A percentile compares a stretch with the other conserved stretches of the same genome.
phyloP scores from a whole-genome alignment of 345 rosid genomes.

The Crucihimalaya himalaica region DNA sequence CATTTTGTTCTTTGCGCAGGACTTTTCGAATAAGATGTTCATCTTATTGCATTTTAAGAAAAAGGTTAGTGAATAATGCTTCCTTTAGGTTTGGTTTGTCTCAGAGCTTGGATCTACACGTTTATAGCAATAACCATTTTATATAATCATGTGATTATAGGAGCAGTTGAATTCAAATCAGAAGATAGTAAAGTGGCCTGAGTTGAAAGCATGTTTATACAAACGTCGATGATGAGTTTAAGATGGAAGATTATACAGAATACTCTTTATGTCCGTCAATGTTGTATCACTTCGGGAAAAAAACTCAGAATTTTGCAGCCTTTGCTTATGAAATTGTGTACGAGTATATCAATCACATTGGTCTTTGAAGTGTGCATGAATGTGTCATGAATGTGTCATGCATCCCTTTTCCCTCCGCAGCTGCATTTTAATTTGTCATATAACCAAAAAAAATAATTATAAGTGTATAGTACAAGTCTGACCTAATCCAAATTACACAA shows the following conservation, averaged over 20 bases:
- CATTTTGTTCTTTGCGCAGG: conserved; percentile 48
- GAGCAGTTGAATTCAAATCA: conserved; percentile 50
- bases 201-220: conserved; percentile 88
- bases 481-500: no score
- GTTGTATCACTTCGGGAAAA: conserved; percentile 9
- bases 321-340: conserved; percentile 1
- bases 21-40: conserved; percentile 88
- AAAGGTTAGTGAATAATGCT: conserved; percentile 53
- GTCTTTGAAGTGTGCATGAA: no score
- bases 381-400: no score
- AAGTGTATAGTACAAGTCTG: no score
- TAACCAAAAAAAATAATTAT: not conserved
- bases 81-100: not conserved
- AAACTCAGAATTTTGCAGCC: not conserved
- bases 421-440: not conserved
- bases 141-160: conserved; percentile 41
- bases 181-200: conserved; percentile 77
- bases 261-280: not conserved
- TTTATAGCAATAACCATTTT: not conserved
- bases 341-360: no score
- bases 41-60: conserved; percentile 71
- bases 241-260: conserved; percentile 19
- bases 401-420: no score
- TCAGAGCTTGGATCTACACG: not conserved
- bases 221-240: conserved; percentile 68